Evolutionary conservation across 805 yeast genomes (phyloP), one percentile per base, ranked within the genome.

Genomic region (Lachancea dasiensis): DNA sequence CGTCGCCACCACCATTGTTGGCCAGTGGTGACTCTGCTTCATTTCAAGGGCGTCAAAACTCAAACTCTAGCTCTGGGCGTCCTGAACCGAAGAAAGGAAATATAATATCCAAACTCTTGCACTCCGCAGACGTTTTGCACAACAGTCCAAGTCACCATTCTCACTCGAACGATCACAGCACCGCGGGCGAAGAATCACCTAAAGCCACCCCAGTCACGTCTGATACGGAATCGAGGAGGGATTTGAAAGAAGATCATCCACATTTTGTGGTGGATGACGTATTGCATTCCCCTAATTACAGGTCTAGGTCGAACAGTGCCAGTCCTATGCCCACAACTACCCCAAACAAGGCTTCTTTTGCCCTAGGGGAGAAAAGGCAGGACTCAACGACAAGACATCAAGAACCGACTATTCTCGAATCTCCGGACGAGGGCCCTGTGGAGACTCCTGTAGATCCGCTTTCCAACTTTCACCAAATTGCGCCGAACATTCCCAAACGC

Each of bases 1-100:
- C 85, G 1, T 78, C 84, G 4, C 85, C 86, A n/a, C 83, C 86
- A 1, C 84, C 86, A 6, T 26, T 14, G 13, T 77, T 79, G 38
- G 59, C 77, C 32, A 20, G 32, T 5, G 20, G 15, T 5, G 36
- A 31, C 13, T 31, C 26, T 2, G 17, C 21, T 9, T 23, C 35
- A n/a, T 14, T 14, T 6, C 17, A 23, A 15, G 35, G 24, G 22
- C 39, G 30, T n/a, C 34, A 30, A 10, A 20, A 14, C 23, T 18
- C 34, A 6, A 17, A 19, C 19, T 19, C 11, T 11, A 21, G 27
- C 15, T 31, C 16, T 9, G 36, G 29, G 5, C 36, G 40, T 21
- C 34, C 36, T 9, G 67, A 67, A 39, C 61, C 62, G 7, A 51
- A 54, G 5, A 41, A 50, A 3, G 27, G 45, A 4, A 38, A 32